A percentile compares a stretch with the other conserved stretches of the same genome.
These are phyloP conservation scores for Penicillium italicum DNA, from an alignment of 2,329 filamentous ascomycete species.

Conservation along the genomic window DNA sequence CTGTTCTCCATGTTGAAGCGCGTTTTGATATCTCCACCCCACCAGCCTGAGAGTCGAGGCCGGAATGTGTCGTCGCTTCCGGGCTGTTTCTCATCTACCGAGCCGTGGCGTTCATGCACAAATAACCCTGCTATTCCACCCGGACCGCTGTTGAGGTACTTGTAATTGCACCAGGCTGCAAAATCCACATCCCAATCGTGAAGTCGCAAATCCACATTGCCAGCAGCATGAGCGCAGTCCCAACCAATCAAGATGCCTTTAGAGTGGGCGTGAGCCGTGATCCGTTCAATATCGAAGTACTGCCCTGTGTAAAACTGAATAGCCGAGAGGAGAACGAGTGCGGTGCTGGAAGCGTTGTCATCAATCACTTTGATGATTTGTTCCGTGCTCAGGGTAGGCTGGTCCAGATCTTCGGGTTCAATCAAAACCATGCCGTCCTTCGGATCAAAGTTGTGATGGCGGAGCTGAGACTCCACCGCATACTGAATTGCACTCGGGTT, in stretches of 20 bases:
- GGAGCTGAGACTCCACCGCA: conserved; percentile 76
- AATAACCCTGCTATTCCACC: conserved; percentile 77
- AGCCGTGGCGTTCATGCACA: conserved; percentile 71
- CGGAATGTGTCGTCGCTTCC: conserved; percentile 51
- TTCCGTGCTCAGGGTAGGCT: conserved; percentile 64
- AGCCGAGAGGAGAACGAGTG: conserved; percentile 75
- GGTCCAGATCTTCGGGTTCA: conserved; percentile 54
- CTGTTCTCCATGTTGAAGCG: conserved; percentile 80
- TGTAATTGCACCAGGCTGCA: conserved; percentile 90
- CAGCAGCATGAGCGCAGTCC: conserved; percentile 83
- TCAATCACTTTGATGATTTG: conserved; percentile 71
- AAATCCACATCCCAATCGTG: conserved; percentile 93
- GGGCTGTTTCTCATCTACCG: conserved; percentile 34
- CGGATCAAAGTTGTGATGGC: conserved; percentile 65
- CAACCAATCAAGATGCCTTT: conserved; percentile 73
- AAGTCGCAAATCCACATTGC: conserved; percentile 73
- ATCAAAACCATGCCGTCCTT: conserved; percentile 69
- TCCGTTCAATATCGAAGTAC: conserved; percentile 74
- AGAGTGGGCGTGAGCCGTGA: conserved; percentile 71
- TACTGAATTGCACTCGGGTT: conserved; percentile 52
- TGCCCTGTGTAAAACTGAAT: conserved; percentile 94
- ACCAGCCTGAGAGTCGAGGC: conserved; percentile 76
- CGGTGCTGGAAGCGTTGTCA: conserved; percentile 66
- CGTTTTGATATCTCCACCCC: conserved; percentile 72
- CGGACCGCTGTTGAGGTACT: conserved; percentile 84